phyloP scores from a whole-genome alignment of 768 basidiomycete genomes.

The Boletus sp. region DNA sequence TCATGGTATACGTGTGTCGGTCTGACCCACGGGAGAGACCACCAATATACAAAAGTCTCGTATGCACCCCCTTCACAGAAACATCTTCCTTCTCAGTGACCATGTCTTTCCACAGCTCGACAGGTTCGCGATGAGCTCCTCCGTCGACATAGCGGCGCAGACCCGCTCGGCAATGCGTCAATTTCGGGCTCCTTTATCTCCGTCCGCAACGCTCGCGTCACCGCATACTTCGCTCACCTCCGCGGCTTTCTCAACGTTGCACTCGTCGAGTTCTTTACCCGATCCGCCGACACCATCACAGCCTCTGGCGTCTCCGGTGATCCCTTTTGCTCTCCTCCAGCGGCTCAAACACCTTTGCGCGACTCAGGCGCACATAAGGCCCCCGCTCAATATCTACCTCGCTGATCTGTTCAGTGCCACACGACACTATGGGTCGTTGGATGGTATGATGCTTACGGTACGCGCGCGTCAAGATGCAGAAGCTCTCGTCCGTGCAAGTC shows the following conservation, averaged over 20 bases:
- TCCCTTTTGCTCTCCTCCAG: constrained; percentile 30
- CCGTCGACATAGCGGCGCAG: constrained; percentile 47
- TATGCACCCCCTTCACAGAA: constrained; percentile 33
- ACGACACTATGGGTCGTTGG: constrained; percentile 66
- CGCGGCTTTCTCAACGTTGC: constrained; percentile 19
- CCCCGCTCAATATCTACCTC: constrained; percentile 58
- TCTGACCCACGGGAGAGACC: constrained; percentile 64
- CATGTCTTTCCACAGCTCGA: constrained; percentile 52
- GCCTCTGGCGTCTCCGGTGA: constrained; percentile 22
- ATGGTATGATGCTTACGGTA: constrained; percentile 63
- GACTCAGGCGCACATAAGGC: constrained; percentile 44
- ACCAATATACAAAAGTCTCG: constrained; percentile 59
- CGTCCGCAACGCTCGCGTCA: constrained; percentile 28
- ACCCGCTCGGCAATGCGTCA: constrained; percentile 35
- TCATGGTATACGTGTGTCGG: constrained; percentile 71
- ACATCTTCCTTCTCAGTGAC: not conserved
- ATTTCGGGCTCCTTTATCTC: constrained; percentile 27
- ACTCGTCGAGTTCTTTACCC: constrained; percentile 11
- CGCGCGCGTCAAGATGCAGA: constrained; percentile 61
- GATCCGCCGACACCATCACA: constrained; percentile 28
- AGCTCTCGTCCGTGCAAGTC: constrained; percentile 61
- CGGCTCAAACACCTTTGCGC: constrained; percentile 26
- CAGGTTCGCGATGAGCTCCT: constrained; percentile 73
- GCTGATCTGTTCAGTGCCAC: constrained; percentile 72
- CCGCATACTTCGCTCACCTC: constrained; percentile 29